These are phyloP conservation scores for Diaporthe sp. DNA, from an alignment of 2,329 filamentous ascomycete species.

Conservation along the genomic window DNA sequence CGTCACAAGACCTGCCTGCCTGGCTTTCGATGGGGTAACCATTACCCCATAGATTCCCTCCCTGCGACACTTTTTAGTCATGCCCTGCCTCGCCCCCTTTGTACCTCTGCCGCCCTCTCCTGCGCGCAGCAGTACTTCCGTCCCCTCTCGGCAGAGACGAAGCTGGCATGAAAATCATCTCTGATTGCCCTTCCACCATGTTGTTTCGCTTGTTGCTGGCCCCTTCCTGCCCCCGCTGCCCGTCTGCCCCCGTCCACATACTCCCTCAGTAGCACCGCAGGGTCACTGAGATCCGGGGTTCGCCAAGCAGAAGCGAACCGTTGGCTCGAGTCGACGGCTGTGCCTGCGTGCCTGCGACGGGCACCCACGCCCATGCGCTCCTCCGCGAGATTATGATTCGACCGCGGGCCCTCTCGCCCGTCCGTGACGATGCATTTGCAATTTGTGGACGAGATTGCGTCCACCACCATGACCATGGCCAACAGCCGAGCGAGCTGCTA, in stretches of 20 bases:
- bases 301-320: constrained; percentile 18
- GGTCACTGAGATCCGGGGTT: constrained; percentile 32
- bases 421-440: constrained; percentile 20
- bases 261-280: background rate
- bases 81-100: constrained; percentile 15
- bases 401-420: background rate
- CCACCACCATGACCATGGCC: background rate
- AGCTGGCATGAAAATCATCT: constrained; percentile 13
- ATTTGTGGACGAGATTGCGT: constrained; percentile 18
- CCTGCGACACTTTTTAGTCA: constrained; percentile 35
- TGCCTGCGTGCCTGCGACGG: background rate
- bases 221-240: background rate
- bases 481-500: background rate
- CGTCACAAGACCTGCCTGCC: constrained; percentile 38
- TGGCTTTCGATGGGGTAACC: constrained; percentile 43
- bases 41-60: constrained; percentile 42
- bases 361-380: background rate
- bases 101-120: constrained; percentile 4
- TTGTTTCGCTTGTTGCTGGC: constrained; percentile 14
- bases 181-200: constrained; percentile 5
- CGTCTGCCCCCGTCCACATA: background rate
- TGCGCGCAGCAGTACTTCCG: background rate
- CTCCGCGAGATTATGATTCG: constrained; percentile 17
- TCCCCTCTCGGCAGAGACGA: background rate
- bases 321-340: background rate